Conservation (phyloP, 108 stramenopile species). For the Cyclostephanos tholiformis region DNA sequence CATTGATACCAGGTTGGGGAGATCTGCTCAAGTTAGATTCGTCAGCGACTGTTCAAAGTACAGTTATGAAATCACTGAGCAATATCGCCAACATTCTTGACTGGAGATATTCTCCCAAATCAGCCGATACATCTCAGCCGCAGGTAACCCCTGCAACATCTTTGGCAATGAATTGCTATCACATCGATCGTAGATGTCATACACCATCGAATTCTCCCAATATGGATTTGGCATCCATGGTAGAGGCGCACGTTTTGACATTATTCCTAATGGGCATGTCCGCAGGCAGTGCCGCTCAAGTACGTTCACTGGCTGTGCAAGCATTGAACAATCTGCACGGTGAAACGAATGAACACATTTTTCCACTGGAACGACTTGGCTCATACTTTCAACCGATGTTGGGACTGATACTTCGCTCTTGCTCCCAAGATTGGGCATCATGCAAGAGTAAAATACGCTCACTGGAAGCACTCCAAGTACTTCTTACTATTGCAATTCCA, state of each 20-base stretch:
- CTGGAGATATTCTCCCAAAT: slow-evolving; percentile 28
- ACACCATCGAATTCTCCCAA: not conserved
- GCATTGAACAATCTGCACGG: slow-evolving; percentile 7
- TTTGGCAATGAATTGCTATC: not conserved
- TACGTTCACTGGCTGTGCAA: slow-evolving; percentile 28
- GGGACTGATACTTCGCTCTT: slow-evolving; percentile 18
- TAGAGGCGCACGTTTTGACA: slow-evolving; percentile 26
- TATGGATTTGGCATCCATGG: slow-evolving; percentile 13
- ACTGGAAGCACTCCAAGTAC: slow-evolving; percentile 38
- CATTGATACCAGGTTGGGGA: slow-evolving; percentile 35
- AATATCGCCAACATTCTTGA: slow-evolving; percentile 19
- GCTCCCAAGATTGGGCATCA: slow-evolving; percentile 21
- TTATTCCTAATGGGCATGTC: slow-evolving; percentile 41
- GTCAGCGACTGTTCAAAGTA: slow-evolving; percentile 26
- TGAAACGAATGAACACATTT: not conserved
- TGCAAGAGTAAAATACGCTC: slow-evolving; percentile 35
- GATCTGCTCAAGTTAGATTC: slow-evolving; percentile 33
- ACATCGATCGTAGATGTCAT: not conserved
- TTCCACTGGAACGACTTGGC: slow-evolving; percentile 14
- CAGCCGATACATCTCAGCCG: not conserved
- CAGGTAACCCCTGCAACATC: not conserved
- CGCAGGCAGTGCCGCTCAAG: slow-evolving; percentile 17
- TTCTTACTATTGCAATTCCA: slow-evolving; percentile 32
- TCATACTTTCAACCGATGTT: slow-evolving; percentile 31
- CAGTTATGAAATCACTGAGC: slow-evolving; percentile 23